phyloP scores from a whole-genome alignment of 2,329 filamentous ascomycete species.

The Uncinocarpus reesii region DNA sequence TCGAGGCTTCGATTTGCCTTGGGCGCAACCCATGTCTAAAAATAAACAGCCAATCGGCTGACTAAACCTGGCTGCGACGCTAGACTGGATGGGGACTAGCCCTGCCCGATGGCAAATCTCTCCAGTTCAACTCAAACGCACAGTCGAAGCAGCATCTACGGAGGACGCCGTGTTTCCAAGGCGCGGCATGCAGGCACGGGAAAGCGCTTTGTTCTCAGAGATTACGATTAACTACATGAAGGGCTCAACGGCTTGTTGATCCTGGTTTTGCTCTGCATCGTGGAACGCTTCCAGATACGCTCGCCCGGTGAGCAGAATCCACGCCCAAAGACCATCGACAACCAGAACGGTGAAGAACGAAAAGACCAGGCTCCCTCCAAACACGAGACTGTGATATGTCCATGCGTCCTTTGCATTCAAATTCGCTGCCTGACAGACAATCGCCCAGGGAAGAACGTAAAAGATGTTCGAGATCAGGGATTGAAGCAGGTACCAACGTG shows the following conservation, averaged over 20 bases:
- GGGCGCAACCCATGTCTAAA: background rate
- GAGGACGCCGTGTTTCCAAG: no score
- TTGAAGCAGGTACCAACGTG: conserved; percentile 59
- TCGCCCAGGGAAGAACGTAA: conserved; percentile 61
- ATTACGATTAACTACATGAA: no score
- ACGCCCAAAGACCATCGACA: conserved; percentile 44
- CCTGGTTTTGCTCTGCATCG: background rate
- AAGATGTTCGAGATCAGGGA: conserved; percentile 56
- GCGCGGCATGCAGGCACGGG: no score
- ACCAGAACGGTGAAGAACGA: conserved; percentile 50
- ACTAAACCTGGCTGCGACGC: background rate
- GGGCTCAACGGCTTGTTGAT: background rate
- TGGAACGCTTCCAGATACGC: conserved; percentile 21
- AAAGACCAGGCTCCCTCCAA: conserved; percentile 59
- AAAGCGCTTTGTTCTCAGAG: no score
- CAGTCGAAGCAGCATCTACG: no score
- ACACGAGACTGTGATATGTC: conserved; percentile 57
- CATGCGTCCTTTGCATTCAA: conserved; percentile 49
- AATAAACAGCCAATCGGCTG: conserved; percentile 3
- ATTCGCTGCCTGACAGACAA: conserved; percentile 43
- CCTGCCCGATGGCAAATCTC: background rate
- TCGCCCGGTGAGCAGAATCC: conserved; percentile 40
- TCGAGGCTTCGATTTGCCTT: no score
- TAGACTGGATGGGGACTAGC: background rate
- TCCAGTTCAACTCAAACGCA: no score